Conservation (phyloP, 805 yeast genomes). For the Pichia sporocuriosa region DNA sequence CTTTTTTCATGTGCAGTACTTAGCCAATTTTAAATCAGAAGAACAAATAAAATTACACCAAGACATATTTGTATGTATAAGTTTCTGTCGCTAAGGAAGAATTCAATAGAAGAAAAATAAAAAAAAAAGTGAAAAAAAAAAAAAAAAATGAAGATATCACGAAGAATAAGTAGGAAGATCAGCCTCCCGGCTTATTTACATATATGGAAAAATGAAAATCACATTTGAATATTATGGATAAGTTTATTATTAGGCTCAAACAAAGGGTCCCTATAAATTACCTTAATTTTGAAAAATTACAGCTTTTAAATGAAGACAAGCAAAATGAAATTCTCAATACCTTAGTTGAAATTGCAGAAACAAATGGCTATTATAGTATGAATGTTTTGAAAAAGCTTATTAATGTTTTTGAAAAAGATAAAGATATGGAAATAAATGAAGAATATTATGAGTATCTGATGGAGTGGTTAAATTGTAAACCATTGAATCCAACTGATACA, state of each 20-base stretch:
- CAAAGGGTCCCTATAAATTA: constrained; percentile 27
- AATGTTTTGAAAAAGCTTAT: constrained; percentile 39
- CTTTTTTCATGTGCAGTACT: too few relatives aligned
- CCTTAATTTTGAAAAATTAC: background rate
- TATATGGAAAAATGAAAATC: constrained; percentile 7
- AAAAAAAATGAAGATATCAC: too few relatives aligned
- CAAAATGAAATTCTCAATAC: constrained; percentile 16
- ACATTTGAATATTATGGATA: too few relatives aligned
- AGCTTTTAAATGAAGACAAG: constrained; percentile 17
- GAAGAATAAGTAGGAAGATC: too few relatives aligned
- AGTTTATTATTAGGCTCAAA: constrained; percentile 18
- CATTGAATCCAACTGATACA: constrained; percentile 31
- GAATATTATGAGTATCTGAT: constrained; percentile 39
- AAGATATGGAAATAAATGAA: constrained; percentile 28
- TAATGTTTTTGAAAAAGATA: constrained; percentile 24
- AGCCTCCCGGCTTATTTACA: too few relatives aligned
- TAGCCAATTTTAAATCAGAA: too few relatives aligned
- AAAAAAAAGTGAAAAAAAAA: too few relatives aligned
- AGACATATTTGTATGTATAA: too few relatives aligned
- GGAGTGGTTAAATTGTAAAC: constrained; percentile 30
- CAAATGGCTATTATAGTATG: constrained; percentile 50
- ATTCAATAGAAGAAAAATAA: too few relatives aligned
- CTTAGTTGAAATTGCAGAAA: constrained; percentile 20
- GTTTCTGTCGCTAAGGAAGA: too few relatives aligned
- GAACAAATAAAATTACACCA: too few relatives aligned